Evolutionary conservation across 116 monocot genomes (phyloP), one percentile per base, ranked within the genome.

Genomic region (Posidonia oceanica): DNA sequence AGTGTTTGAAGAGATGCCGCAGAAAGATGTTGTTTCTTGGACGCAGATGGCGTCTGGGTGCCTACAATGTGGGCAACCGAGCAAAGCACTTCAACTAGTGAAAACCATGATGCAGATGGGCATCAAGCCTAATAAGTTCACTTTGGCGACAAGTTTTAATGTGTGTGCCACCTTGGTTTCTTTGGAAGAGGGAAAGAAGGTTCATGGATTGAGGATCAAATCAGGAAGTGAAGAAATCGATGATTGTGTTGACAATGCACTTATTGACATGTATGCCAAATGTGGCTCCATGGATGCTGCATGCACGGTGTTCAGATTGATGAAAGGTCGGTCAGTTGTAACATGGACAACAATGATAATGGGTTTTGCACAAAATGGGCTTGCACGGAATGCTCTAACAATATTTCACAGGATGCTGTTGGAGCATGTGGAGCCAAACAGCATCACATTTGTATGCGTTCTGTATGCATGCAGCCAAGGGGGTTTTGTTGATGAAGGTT

Each of bases 261-360:
- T 89, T 3, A 40, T 93, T 3, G 93, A 93, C 75, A 93, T 93
- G 93, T 93, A 93, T 51, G 78, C 84, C 1, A 93, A 86, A 52
- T 93, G 93, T 41, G 89, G 93, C 0, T 82, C 66, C 10, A 79
- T 79, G 77, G 66, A 79, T 69, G 75, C 53, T 23, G 86, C 93
- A 0, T 14, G 10, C 36, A 36, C 29, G 51, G 87, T 83, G 2
- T 93, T 93, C 52, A 56, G 23, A 2, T 74, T 39, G 12, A 93
- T 87, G 82, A 71, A 72, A 61, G 74, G 57, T 4, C 75, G 75
- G 52, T 79, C 86, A 0, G 79, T 78, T 11, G 70, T 88, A 37
- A 73, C 93, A 0, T 93, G 93, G 93, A 93, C 93, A 1, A 86
- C 93, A 39, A 68, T 86, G 72, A 93, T 93, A 74, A 88, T 84